Base-by-base conservation (phyloP, 2,329 filamentous ascomycete species). In the Apiospora arundinis region DNA sequence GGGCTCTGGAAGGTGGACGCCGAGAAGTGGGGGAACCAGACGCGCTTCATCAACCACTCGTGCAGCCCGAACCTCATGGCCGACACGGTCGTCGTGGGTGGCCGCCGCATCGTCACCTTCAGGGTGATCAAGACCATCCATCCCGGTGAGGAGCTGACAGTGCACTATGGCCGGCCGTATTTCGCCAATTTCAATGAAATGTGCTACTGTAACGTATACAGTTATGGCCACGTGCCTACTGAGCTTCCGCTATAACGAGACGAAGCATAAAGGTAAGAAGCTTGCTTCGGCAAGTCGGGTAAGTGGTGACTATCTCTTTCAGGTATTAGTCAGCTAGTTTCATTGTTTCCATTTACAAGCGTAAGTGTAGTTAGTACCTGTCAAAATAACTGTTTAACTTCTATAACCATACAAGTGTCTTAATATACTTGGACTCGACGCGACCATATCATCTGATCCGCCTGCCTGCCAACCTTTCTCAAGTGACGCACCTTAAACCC, bases 31-130 rank as follows among this genome's bases (percentile, higher is more conserved):
- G 66, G 66, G 40, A 68, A 46, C 66, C 1, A 32, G n/a, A 28
- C 66, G n/a, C 42, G 66, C 16, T 68, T 68, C 66, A 45, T 68
- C 42, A 68, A 68, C 40, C 66, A 68, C 66, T 7, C 28, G n/a
- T 68, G 66, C 66, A 4, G 1, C 16, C 40, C 66, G 2, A 68
- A 68, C 66, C 42, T 68, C 66, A 6, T 7, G 2, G n/a, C 66
- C n/a, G 23, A 11, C 6, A 4, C 12, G n/a, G 12, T 45, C 11
- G 16, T 45, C 45, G 66, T 68, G 12, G 66, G 66, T 11, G 66
- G 66, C 14, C 42, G 66, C 42, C 45, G 66, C 66, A 2, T 45
- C 66, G 5, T 68, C 40, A 6, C 42, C 11, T 68, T 68, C 66
- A 7, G 21, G 14, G 66, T n/a, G 16, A 16, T 21, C 9, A 2